These are phyloP conservation scores for Saccharomycopsis capsularis DNA, from an alignment of 805 yeast species.

Conservation along the genomic window DNA sequence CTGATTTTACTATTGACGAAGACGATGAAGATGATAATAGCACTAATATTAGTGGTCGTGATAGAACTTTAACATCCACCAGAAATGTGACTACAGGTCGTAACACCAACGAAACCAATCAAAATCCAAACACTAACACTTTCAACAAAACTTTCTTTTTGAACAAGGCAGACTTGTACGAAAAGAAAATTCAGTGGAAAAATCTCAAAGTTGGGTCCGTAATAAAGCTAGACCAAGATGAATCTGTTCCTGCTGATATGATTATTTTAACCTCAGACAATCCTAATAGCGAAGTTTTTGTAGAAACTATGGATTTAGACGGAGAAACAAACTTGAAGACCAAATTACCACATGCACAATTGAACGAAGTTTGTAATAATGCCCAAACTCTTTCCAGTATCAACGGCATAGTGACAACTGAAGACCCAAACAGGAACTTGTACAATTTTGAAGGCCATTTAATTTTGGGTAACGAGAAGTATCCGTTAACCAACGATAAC, in stretches of 20 bases:
- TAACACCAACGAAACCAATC: slow-evolving; percentile 2
- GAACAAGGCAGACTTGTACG: slow-evolving; percentile 32
- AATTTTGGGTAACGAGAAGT: slow-evolving; percentile 31
- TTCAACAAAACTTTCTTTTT: slow-evolving; percentile 21
- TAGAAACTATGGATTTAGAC: slow-evolving; percentile 96
- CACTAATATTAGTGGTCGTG: neutral
- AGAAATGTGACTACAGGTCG: too few relatives aligned
- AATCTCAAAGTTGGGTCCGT: slow-evolving; percentile 84
- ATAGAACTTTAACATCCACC: neutral
- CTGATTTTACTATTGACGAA: slow-evolving; percentile 81
- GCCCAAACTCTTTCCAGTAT: slow-evolving; percentile 45
- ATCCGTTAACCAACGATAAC: slow-evolving; percentile 72
- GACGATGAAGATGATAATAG: slow-evolving; percentile 45
- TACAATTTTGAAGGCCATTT: slow-evolving; percentile 86
- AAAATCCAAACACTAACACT: slow-evolving; percentile 16
- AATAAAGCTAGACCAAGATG: slow-evolving; percentile 64
- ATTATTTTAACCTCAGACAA: slow-evolving; percentile 62
- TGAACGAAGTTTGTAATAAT: slow-evolving; percentile 44
- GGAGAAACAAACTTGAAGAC: slow-evolving; percentile 93
- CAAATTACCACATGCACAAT: slow-evolving; percentile 56
- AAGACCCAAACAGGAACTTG: slow-evolving; percentile 87
- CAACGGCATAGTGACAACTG: slow-evolving; percentile 54
- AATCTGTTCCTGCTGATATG: slow-evolving; percentile 92
- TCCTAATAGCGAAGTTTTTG: slow-evolving; percentile 54
- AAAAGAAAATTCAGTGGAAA: slow-evolving; percentile 51